Evolutionary conservation across 306 rosid species (phyloP).

Genomic region (Calophaca sinica): DNA sequence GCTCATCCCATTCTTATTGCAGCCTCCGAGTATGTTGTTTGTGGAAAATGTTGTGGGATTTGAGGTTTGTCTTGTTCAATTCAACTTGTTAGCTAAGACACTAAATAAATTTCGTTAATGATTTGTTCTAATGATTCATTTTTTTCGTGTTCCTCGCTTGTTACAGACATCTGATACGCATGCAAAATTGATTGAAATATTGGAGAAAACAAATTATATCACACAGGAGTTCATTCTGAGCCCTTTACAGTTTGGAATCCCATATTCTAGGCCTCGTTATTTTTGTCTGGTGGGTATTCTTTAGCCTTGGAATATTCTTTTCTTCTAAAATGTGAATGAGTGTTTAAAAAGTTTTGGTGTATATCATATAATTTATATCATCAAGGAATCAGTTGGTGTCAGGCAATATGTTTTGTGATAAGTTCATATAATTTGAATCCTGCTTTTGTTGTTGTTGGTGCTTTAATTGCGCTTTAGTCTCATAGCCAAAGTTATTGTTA

Average conservation of each 20-base stretch:
- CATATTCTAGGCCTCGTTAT: slow-evolving; percentile 96
- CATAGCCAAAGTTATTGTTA: slow-evolving; percentile 22
- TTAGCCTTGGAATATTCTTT: slow-evolving; percentile 30
- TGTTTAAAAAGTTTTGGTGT: slow-evolving; percentile 26
- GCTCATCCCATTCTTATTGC: slow-evolving; percentile 64
- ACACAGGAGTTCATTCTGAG: slow-evolving; percentile 90
- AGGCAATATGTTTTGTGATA: slow-evolving; percentile 12
- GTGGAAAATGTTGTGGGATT: slow-evolving; percentile 97
- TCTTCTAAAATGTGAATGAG: slow-evolving; percentile 4
- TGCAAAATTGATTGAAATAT: slow-evolving; percentile 71
- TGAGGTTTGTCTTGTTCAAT: slow-evolving; percentile 67
- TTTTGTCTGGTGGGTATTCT: slow-evolving; percentile 84
- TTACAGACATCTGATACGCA: slow-evolving; percentile 91
- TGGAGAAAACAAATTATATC: slow-evolving; percentile 64
- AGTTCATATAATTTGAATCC: slow-evolving; percentile 18
- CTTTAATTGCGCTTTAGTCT: slow-evolving; percentile 29
- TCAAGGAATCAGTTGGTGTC: slow-evolving; percentile 20
- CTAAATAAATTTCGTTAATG: slow-evolving; percentile 19
- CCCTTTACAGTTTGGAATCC: slow-evolving; percentile 93
- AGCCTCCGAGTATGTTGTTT: slow-evolving; percentile 81
- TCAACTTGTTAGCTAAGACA: slow-evolving; percentile 28
- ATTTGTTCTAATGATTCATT: slow-evolving; percentile 19
- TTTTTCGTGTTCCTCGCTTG: slow-evolving; percentile 4
- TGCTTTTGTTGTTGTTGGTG: not conserved
- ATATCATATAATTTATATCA: not conserved